Evolutionary conservation across 257 asterid species (phyloP).

Genomic region (Handroanthus guayacan): DNA sequence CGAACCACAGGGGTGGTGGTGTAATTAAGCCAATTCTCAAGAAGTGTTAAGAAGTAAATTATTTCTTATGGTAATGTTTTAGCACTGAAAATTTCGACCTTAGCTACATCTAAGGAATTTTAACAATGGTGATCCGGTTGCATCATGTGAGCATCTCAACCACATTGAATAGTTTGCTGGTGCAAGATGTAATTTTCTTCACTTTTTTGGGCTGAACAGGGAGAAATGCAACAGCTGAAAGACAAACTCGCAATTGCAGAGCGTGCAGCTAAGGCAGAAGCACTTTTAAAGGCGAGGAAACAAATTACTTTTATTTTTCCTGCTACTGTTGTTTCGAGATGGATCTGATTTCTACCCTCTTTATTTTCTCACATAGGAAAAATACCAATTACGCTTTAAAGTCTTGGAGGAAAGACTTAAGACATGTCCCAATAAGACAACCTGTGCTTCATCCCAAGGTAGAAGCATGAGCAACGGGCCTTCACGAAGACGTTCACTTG

Average conservation of each 20-base stretch:
- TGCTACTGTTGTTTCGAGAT: background rate
- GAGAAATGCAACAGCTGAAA: constrained; percentile 68
- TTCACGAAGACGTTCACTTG: constrained; percentile 52
- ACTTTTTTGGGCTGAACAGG: constrained; percentile 38
- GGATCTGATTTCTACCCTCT: background rate
- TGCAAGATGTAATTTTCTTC: background rate
- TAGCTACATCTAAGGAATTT: background rate
- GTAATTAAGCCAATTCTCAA: no score
- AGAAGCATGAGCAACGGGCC: constrained; percentile 47
- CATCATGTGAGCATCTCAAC: no score
- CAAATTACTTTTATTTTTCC: background rate
- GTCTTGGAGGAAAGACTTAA: constrained; percentile 70
- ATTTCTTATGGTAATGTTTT: no score
- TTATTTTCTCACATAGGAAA: constrained; percentile 49
- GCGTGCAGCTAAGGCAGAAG: constrained; percentile 73
- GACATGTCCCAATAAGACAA: constrained; percentile 42
- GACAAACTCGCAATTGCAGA: constrained; percentile 64
- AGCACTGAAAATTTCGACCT: no score
- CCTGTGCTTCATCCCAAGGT: constrained; percentile 42
- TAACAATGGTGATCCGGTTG: background rate
- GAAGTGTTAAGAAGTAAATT: no score
- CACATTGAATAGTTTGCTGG: no score
- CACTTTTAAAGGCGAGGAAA: constrained; percentile 57
- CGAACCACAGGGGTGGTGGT: no score
- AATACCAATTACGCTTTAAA: constrained; percentile 64